A percentile compares a stretch with the other conserved stretches of the same genome.
Conservation (phyloP, 2,329 filamentous ascomycete species). For the Sporothrix mexicana region DNA sequence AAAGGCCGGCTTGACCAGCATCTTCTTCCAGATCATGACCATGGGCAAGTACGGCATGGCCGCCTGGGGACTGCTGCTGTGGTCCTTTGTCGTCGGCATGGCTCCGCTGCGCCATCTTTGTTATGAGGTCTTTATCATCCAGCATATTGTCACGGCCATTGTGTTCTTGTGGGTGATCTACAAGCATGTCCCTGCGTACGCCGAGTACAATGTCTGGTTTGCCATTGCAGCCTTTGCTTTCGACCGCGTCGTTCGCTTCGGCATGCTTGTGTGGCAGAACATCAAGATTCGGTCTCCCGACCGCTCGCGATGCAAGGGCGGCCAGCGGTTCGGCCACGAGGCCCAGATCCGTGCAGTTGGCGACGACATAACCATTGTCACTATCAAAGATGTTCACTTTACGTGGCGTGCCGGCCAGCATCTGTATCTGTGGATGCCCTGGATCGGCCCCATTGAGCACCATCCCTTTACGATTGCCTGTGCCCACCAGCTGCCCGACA, state of each 20-base stretch:
- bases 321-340: conserved; percentile 58
- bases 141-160: conserved; percentile 68
- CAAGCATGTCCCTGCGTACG: conserved; percentile 64
- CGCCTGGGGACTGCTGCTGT: conserved; percentile 69
- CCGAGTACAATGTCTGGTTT: conserved; percentile 69
- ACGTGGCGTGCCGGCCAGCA: conserved; percentile 65
- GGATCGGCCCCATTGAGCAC: conserved; percentile 59
- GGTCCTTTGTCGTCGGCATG: conserved; percentile 68
- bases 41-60: conserved; percentile 71
- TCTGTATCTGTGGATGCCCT: conserved; percentile 65
- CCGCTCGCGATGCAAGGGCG: conserved; percentile 53
- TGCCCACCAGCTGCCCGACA: conserved; percentile 56
- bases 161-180: conserved; percentile 68
- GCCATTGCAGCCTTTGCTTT: conserved; percentile 66
- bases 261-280: conserved; percentile 60
- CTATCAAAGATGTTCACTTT: conserved; percentile 65
- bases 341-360: conserved; percentile 57
- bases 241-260: conserved; percentile 62
- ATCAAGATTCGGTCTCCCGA: conserved; percentile 50
- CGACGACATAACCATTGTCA: conserved; percentile 61
- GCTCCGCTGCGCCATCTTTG: conserved; percentile 68
- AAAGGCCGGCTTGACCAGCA: conserved; percentile 61
- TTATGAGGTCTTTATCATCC: conserved; percentile 73
- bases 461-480: conserved; percentile 69
- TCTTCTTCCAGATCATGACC: conserved; percentile 65